phyloP scores from a whole-genome alignment of 1,284 basidiomycete species.

The Gomphus bonarii region DNA sequence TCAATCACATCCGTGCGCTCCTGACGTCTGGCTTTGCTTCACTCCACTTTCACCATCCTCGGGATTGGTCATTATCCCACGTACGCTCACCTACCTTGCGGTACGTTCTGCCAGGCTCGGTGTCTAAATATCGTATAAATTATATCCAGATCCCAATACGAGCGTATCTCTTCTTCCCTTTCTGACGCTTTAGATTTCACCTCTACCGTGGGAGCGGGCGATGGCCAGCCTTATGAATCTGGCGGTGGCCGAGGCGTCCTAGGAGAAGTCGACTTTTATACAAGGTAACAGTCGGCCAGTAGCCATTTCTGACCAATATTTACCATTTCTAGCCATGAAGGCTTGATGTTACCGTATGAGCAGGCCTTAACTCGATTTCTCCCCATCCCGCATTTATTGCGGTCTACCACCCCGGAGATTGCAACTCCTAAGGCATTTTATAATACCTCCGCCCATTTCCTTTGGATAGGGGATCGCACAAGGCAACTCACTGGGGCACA shows the following conservation, averaged over 20 bases:
- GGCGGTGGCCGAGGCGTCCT: constrained; percentile 66
- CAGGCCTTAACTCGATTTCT: constrained; percentile 78
- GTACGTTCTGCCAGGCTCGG: constrained; percentile 24
- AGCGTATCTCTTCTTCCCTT: constrained; percentile 74
- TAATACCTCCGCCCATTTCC: constrained; percentile 85
- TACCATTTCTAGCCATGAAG: constrained; percentile 64
- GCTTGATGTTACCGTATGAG: constrained; percentile 89
- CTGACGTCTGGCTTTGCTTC: constrained; percentile 89
- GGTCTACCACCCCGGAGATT: constrained; percentile 1
- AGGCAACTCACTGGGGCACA: constrained; percentile 88
- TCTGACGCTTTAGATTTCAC: constrained; percentile 93
- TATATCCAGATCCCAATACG: constrained; percentile 49
- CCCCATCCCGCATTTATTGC: constrained; percentile 24
- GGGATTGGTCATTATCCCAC: constrained; percentile 87
- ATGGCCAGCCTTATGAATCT: constrained; percentile 50
- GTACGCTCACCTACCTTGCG: constrained; percentile 76
- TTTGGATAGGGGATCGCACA: constrained; percentile 98
- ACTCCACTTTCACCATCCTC: constrained; percentile 64
- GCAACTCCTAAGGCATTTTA: constrained; percentile 42
- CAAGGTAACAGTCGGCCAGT: constrained; percentile 43
- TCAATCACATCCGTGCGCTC: constrained; percentile 87
- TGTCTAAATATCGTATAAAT: not conserved
- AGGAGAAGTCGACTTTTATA: constrained; percentile 92
- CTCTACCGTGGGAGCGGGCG: constrained; percentile 70
- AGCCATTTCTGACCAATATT: not conserved